Percentiles rank a stretch among this genome's conserved stretches.
These are phyloP conservation scores for Eutrema salsugineum DNA, from an alignment of 441 rosid species.

Conservation along the genomic window DNA sequence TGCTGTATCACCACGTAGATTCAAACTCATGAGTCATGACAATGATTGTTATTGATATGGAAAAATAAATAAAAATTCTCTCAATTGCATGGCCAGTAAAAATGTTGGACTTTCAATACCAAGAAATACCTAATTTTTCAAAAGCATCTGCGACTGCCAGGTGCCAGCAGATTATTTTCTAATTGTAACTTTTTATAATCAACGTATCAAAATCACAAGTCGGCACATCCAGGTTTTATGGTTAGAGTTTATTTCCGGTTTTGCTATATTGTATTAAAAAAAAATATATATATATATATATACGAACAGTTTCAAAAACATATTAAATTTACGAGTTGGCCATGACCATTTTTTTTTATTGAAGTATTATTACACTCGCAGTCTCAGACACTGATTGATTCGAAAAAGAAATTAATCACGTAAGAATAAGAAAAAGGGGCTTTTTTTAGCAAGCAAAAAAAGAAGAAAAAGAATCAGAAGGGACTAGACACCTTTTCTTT, in stretches of 20 bases:
- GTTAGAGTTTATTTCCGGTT: too few relatives aligned
- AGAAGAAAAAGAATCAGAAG: neutral
- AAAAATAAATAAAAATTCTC: neutral
- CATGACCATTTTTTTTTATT: neutral
- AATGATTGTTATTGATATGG: too few relatives aligned
- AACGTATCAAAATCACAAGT: too few relatives aligned
- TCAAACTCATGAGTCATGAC: too few relatives aligned
- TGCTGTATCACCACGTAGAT: too few relatives aligned
- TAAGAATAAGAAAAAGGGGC: neutral
- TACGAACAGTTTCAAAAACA: too few relatives aligned
- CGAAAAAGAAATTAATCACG: neutral
- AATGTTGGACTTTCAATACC: neutral
- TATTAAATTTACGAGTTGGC: neutral
- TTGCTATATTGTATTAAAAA: too few relatives aligned
- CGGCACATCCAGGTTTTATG: too few relatives aligned
- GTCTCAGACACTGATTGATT: neutral
- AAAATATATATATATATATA: too few relatives aligned
- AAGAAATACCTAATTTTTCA: neutral
- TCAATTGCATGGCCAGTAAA: neutral
- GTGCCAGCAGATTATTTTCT: neutral
- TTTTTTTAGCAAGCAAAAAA: too few relatives aligned
- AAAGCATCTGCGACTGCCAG: too few relatives aligned
- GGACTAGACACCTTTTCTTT: neutral
- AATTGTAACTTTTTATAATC: neutral
- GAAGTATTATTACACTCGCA: neutral